Conservation (phyloP, 495 filamentous ascomycete species). For the Penicillium pancosmium region DNA sequence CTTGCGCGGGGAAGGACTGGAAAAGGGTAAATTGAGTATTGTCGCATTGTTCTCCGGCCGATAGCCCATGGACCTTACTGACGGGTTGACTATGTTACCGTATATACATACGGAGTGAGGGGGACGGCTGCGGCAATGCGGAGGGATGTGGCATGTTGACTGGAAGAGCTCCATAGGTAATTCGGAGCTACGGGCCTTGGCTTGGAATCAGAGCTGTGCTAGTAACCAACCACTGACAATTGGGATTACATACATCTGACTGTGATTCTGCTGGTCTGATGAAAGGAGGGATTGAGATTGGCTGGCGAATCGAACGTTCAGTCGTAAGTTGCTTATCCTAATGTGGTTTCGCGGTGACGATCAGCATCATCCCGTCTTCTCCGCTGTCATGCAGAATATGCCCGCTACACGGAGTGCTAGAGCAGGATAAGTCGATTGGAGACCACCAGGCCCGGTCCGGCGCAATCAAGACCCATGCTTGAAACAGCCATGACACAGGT, state of each 20-base stretch:
- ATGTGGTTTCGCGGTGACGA: constrained; percentile 10
- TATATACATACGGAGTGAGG: neutral
- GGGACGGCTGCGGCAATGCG: neutral
- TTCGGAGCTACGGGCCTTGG: constrained; percentile 1
- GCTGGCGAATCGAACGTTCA: neutral
- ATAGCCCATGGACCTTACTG: neutral
- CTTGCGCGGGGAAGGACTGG: neutral
- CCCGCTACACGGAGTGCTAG: neutral
- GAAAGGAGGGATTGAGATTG: neutral
- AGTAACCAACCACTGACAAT: neutral
- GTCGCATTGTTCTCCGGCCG: neutral
- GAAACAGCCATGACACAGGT: neutral
- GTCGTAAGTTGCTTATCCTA: neutral
- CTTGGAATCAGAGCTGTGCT: constrained; percentile 7
- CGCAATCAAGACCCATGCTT: neutral
- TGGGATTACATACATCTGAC: neutral
- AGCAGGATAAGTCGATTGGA: neutral
- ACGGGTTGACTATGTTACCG: neutral
- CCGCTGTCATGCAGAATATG: constrained; percentile 10
- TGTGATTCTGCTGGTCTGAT: constrained; percentile 5
- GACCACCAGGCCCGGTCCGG: neutral
- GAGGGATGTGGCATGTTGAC: constrained; percentile 4
- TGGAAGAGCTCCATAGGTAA: constrained; percentile 9
- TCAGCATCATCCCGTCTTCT: constrained; percentile 8
- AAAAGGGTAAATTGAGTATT: too few species aligned